These are phyloP conservation scores for Dalbergia cochinchinensis DNA, from an alignment of 306 rosid species.

Conservation along the genomic window DNA sequence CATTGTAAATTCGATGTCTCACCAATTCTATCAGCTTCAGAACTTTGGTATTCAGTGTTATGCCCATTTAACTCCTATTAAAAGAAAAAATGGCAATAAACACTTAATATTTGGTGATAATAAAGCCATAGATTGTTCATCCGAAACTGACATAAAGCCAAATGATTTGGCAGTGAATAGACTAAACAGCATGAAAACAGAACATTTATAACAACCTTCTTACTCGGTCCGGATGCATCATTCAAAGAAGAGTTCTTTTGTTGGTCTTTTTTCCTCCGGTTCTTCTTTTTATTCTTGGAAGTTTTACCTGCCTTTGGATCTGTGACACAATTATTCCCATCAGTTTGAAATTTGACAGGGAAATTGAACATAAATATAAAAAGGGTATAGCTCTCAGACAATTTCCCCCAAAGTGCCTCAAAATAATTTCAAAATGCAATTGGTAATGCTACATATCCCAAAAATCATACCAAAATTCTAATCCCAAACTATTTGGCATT, in stretches of 20 bases:
- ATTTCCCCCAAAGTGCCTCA: conserved; percentile 12
- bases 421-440: conserved; percentile 27
- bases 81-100: conserved; percentile 9
- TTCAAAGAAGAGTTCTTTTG: conserved; percentile 66
- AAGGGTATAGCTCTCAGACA: conserved; percentile 28
- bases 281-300: conserved; percentile 88
- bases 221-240: conserved; percentile 60
- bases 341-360: conserved; percentile 44
- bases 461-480: conserved; percentile 4
- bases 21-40: conserved; percentile 61
- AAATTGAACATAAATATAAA: conserved; percentile 27
- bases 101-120: conserved; percentile 12
- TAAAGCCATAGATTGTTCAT: conserved; percentile 22
- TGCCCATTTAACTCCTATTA: conserved; percentile 74
- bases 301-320: conserved; percentile 76
- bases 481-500: conserved; percentile 2
- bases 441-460: background rate
- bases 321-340: conserved; percentile 54
- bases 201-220: conserved; percentile 58
- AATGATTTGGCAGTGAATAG: conserved; percentile 12
- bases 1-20: conserved; percentile 63
- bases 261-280: conserved; percentile 82
- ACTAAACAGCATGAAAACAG: conserved; percentile 1
- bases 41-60: conserved; percentile 57
- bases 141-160: conserved; percentile 24